Evolutionary conservation across 768 basidiomycete genomes (phyloP), one percentile per base, ranked within the genome.

Genomic region (Dioszegia aurantiaca): DNA sequence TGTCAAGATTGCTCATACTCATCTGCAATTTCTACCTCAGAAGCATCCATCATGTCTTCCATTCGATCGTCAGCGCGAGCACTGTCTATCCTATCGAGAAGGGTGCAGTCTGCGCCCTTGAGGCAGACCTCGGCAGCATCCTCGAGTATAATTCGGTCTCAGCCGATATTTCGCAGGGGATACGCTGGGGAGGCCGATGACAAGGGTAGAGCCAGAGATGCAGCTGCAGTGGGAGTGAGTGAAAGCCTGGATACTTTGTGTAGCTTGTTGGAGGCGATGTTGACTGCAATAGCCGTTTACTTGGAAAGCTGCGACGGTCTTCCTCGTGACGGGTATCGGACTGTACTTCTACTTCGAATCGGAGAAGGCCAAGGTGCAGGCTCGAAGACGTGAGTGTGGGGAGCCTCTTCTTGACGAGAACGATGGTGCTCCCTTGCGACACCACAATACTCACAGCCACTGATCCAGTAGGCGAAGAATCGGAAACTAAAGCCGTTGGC

Each of bases 321-420:
- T 99, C 75, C 76, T 94, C n/a, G 79, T 82, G 1, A 86, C 90
- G 6, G 92, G 92, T 1, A 78, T 82, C 11, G 92, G 86, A 2
- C 80, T 99, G 17, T 89, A 85, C 70, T 85, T 83, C 65, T 98
- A 98, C 79, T 97, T 99, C 78, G 82, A 85, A 52, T 80, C 84
- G 56, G 92, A 97, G 77, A 98, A 98, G 79, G 80, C 80, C 39
- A 83, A 86, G 63, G 75, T 94, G 24, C 79, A 83, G 27, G 88
- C 89, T 73, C 81, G 86, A 71, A 86, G 86, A 72, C 85, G 90
- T 90, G 60, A 55, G 84, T 70, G n/a, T n/a, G n/a, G n/a, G n/a
- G n/a, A n/a, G n/a, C n/a, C n/a, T n/a, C n/a, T n/a, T n/a, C n/a
- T n/a, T n/a, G n/a, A n/a, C n/a, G n/a, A n/a, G n/a, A n/a, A n/a